Evolutionary conservation across 768 basidiomycete genomes (phyloP).

Genomic region (Trametes cinnabarina): DNA sequence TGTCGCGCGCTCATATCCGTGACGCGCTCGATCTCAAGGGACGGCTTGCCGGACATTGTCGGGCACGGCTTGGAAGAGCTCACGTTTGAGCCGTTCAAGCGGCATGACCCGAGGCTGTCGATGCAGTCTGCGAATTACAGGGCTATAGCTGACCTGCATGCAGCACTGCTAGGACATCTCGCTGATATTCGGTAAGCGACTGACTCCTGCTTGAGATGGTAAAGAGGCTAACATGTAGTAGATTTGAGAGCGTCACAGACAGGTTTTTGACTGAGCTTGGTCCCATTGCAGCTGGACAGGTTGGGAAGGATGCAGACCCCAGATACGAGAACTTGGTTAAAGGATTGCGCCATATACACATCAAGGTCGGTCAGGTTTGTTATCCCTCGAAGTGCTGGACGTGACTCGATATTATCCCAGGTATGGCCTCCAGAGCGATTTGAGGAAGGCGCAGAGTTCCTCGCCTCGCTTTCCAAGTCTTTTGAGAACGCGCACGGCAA

Average conservation of each 20-base stretch:
- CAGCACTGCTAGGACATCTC: conserved; percentile 79
- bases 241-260: conserved; percentile 92
- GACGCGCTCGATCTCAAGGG: conserved; percentile 68
- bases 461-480: conserved; percentile 78
- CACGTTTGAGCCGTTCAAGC: conserved; percentile 81
- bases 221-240: conserved; percentile 25
- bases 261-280: conserved; percentile 79
- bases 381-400: neutral
- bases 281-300: conserved; percentile 70
- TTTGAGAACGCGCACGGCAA: conserved; percentile 84
- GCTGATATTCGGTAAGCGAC: conserved; percentile 69
- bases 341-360: conserved; percentile 76
- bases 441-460: conserved; percentile 89
- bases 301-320: conserved; percentile 76
- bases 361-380: conserved; percentile 52
- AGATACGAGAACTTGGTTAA: conserved; percentile 83
- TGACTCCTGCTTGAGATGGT: neutral
- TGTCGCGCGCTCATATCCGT: conserved; percentile 82
- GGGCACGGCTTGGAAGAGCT: conserved; percentile 84
- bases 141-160: conserved; percentile 79
- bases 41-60: conserved; percentile 72
- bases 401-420: conserved; percentile 35
- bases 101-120: conserved; percentile 64
- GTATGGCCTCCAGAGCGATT: conserved; percentile 94
- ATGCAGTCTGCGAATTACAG: conserved; percentile 73